phyloP scores from a whole-genome alignment of 1,284 basidiomycete genomes.

The Ustilago crameri region DNA sequence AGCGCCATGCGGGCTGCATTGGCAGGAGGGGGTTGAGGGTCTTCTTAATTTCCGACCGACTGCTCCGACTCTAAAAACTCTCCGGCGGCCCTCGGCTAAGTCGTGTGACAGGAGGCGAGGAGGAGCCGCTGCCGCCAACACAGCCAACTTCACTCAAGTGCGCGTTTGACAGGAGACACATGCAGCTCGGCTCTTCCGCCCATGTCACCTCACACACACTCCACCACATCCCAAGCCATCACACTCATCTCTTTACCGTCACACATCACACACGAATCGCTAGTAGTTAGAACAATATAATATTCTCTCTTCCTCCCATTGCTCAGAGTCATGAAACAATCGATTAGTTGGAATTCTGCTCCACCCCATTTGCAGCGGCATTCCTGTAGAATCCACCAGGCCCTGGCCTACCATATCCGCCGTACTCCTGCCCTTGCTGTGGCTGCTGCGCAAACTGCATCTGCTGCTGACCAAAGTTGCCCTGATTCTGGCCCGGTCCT shows the following conservation, averaged over 20 bases:
- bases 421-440: constrained; percentile 20
- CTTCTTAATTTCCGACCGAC: too few species aligned
- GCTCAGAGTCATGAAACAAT: too few species aligned
- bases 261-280: neutral
- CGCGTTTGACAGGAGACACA: constrained; percentile 1
- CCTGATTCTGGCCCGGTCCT: neutral
- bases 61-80: too few species aligned
- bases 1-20: too few species aligned
- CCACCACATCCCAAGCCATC: neutral
- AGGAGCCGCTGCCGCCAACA: too few species aligned
- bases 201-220: neutral
- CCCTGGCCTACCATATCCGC: constrained; percentile 6
- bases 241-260: neutral
- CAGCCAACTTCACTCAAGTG: too few species aligned
- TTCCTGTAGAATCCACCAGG: constrained; percentile 19
- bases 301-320: neutral
- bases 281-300: too few species aligned
- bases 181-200: too few species aligned
- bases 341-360: constrained; percentile 19
- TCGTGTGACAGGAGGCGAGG: too few species aligned
- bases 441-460: constrained; percentile 5
- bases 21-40: too few species aligned
- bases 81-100: too few species aligned
- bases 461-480: constrained; percentile 1
- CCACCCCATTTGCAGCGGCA: constrained; percentile 26